phyloP scores from a whole-genome alignment of 495 filamentous ascomycete species.

The Xylaria castorea region DNA sequence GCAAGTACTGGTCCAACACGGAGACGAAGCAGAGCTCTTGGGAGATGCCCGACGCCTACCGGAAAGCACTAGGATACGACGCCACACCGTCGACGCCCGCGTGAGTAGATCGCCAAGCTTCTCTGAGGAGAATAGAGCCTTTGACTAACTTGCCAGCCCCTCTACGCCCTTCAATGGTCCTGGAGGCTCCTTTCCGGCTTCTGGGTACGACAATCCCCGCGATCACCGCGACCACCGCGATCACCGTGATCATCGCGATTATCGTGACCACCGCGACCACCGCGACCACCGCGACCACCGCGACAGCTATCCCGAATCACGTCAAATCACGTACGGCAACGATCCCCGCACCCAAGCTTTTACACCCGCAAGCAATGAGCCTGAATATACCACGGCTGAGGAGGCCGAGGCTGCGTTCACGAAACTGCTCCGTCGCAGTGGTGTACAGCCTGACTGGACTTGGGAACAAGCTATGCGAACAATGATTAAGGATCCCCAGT shows the following conservation, averaged over 20 bases:
- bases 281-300: slow-evolving; percentile 45
- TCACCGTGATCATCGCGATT: slow-evolving; percentile 39
- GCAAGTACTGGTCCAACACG: slow-evolving; percentile 93
- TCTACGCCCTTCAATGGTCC: slow-evolving; percentile 72
- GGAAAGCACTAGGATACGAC: slow-evolving; percentile 65
- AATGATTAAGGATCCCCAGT: slow-evolving; percentile 93
- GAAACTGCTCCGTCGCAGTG: slow-evolving; percentile 84
- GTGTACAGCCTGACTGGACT: slow-evolving; percentile 87
- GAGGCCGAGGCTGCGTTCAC: slow-evolving; percentile 94
- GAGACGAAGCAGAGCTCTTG: slow-evolving; percentile 92
- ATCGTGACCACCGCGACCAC: slow-evolving; percentile 39
- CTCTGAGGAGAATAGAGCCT: background rate
- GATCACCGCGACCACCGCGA: slow-evolving; percentile 26
- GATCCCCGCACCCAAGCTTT: slow-evolving; percentile 68
- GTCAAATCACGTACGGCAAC: slow-evolving; percentile 73
- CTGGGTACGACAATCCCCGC: slow-evolving; percentile 42
- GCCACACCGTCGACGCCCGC: slow-evolving; percentile 59
- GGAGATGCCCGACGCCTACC: slow-evolving; percentile 90
- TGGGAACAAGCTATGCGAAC: slow-evolving; percentile 91
- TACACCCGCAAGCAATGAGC: slow-evolving; percentile 70
- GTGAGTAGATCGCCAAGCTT: slow-evolving; percentile 56
- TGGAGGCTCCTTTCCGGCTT: slow-evolving; percentile 56
- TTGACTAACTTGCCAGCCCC: slow-evolving; percentile 51
- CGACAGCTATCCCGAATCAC: slow-evolving; percentile 67
- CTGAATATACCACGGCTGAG: slow-evolving; percentile 83